Evolutionary conservation across 2,329 filamentous ascomycete genomes (phyloP), one percentile per base, ranked within the genome.

Genomic region (Colletotrichum acutatum): DNA sequence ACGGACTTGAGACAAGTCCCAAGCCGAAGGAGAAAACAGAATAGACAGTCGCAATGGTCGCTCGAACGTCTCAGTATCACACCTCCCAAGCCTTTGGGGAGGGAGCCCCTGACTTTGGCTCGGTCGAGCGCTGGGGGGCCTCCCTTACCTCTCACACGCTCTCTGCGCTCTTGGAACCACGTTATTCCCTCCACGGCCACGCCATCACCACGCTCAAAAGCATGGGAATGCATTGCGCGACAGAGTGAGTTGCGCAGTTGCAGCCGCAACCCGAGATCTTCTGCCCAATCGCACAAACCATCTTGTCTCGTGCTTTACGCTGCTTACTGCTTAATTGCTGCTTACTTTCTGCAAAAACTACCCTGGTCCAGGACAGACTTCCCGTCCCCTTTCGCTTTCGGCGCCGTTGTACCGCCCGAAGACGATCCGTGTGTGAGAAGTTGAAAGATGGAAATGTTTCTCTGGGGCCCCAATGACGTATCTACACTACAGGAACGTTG

Each of bases 1-100:
- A 60, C 59, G 66, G 65, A 72, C 59, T 32, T 60, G 69, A 69
- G 69, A 72, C 69, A 59, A 46, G 69, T 63, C 65, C 53, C 59
- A 72, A 32, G 52, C 60, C 49, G 22, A 26, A 34, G 26, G 32
- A 42, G 37, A 28, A 53, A 22, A 49, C n/a, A 60, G 24, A 32
- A n/a, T 62, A 16, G 49, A 66, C 11, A 32, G 32, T 49, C 6
- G 32, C 32, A 34, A 66, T 11, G 46, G 32, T 49, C 6, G 32
- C 32, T 57, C 54, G 46, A 68, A 68, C 49, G 68, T 68, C 49
- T 68, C 57, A 42, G 12, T 16, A 14, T 42, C 37, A 16, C 12
- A 53, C 24, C 16, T 30, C 22, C 24, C 52, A 71, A 67, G 56
- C 46, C 68, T 54, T 4, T 60, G 62, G 62, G 56, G 46, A 56